Evolutionary conservation across 768 basidiomycete species (phyloP).

Genomic region (Kwoniella mangroviensis): DNA sequence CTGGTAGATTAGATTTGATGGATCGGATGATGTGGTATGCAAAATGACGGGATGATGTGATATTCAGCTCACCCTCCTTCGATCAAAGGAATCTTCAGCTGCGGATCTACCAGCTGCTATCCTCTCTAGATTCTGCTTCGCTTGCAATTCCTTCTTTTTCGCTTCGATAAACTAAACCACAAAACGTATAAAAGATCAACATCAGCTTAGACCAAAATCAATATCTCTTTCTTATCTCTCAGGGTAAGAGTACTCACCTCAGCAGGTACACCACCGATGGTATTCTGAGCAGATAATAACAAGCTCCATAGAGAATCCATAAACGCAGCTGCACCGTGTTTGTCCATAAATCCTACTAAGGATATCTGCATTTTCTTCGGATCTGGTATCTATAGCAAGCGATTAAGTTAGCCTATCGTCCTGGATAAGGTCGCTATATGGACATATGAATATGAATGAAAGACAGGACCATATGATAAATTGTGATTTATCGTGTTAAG

Average conservation of each 20-base stretch:
- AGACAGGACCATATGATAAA: not conserved
- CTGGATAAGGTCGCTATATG: too few relatives aligned
- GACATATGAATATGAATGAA: too few relatives aligned
- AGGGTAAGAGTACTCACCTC: slow-evolving; percentile 57
- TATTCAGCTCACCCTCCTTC: slow-evolving; percentile 20
- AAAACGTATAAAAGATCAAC: not conserved
- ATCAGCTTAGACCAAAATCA: slow-evolving; percentile 1
- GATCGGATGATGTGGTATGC: not conserved
- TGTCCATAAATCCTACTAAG: slow-evolving; percentile 87
- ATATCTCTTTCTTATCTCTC: too few relatives aligned
- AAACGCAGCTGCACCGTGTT: slow-evolving; percentile 76
- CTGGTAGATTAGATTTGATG: not conserved
- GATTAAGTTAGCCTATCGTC: too few relatives aligned
- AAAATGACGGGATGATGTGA: not conserved
- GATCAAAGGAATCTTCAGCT: slow-evolving; percentile 38
- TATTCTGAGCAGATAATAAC: slow-evolving; percentile 88
- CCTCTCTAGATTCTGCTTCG: slow-evolving; percentile 38
- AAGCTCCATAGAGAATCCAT: slow-evolving; percentile 88
- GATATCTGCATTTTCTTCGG: slow-evolving; percentile 95
- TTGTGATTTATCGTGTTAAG: too few relatives aligned
- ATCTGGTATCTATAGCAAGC: slow-evolving; percentile 71
- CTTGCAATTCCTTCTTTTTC: slow-evolving; percentile 55
- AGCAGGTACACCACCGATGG: slow-evolving; percentile 84
- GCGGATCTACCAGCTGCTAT: slow-evolving; percentile 24
- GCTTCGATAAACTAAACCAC: slow-evolving; percentile 53